These are phyloP conservation scores for Aureoboletus auriporus DNA, from an alignment of 768 basidiomycete species.

Conservation along the genomic window DNA sequence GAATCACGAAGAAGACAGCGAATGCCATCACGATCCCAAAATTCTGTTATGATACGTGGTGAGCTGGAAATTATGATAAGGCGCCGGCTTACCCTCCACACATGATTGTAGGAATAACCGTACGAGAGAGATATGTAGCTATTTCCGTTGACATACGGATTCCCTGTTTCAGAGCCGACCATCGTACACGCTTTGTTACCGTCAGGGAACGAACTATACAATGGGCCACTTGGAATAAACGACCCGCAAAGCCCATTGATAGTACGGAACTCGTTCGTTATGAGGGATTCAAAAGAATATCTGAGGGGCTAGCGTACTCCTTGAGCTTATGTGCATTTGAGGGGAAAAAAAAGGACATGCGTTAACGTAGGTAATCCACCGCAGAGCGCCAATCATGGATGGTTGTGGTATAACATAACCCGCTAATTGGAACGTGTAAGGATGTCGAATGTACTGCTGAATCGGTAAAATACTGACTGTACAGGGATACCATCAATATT, in stretches of 20 bases:
- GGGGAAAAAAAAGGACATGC: constrained; percentile 39
- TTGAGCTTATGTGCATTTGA: neutral
- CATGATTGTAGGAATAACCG: constrained; percentile 39
- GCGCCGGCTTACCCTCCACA: constrained; percentile 43
- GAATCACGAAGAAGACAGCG: constrained; percentile 49
- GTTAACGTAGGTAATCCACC: constrained; percentile 65
- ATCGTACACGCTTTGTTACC: constrained; percentile 76
- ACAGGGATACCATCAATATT: constrained; percentile 53
- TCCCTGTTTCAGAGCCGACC: constrained; percentile 60
- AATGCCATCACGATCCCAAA: constrained; percentile 70
- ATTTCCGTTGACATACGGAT: constrained; percentile 57
- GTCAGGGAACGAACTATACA: constrained; percentile 52
- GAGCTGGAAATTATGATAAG: neutral
- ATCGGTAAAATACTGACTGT: constrained; percentile 17
- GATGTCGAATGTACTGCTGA: neutral
- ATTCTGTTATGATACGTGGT: constrained; percentile 37
- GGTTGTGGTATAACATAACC: constrained; percentile 60
- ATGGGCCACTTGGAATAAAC: constrained; percentile 59
- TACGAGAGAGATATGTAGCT: constrained; percentile 46
- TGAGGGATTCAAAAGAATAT: constrained; percentile 60
- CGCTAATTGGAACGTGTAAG: constrained; percentile 15
- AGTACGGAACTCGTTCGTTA: constrained; percentile 80
- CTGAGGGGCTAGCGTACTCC: constrained; percentile 46
- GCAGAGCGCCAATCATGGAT: constrained; percentile 63
- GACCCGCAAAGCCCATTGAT: constrained; percentile 57